Percentiles rank a stretch among this genome's conserved stretches.
These are phyloP conservation scores for Salvia sclarea DNA, from an alignment of 305 asterid genomes.

Conservation along the genomic window DNA sequence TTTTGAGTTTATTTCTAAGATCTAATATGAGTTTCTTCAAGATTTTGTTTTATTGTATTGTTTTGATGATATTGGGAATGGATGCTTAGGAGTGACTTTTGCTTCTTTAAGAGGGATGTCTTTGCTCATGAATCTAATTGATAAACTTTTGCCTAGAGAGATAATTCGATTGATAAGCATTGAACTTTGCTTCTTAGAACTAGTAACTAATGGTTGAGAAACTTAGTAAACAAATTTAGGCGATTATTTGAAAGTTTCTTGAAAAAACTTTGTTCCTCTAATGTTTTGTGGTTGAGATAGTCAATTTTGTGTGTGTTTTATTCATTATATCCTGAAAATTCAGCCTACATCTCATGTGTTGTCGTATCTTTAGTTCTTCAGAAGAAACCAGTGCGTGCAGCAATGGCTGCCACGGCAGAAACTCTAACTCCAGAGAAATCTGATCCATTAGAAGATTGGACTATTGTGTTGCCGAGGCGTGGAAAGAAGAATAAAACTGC, in stretches of 20 bases:
- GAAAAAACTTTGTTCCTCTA: no score
- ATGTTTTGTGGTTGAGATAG: no score
- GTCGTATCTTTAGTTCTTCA: background rate
- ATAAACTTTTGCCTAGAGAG: background rate
- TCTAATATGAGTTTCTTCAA: no score
- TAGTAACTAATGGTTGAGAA: background rate
- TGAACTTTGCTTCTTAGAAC: background rate
- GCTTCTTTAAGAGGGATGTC: background rate
- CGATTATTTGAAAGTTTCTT: no score
- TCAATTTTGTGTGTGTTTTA: background rate
- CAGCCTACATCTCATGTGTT: background rate
- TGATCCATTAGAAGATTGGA: conserved; percentile 57
- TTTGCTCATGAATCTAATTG: background rate
- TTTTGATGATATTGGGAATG: background rate
- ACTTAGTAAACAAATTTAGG: background rate
- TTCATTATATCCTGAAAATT: background rate
- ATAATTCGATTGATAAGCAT: background rate
- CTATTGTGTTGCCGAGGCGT: conserved; percentile 68
- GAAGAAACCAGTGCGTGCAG: conserved; percentile 9
- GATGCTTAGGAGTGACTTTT: no score
- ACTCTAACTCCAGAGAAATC: conserved; percentile 30
- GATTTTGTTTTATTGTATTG: no score
- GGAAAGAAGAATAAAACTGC: conserved; percentile 47
- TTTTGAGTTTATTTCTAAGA: no score
- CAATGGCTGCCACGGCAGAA: conserved; percentile 49